These are phyloP conservation scores for Chimonanthus salicifolius DNA, from an alignment of 164 flowering plant genomes.

Conservation along the genomic window DNA sequence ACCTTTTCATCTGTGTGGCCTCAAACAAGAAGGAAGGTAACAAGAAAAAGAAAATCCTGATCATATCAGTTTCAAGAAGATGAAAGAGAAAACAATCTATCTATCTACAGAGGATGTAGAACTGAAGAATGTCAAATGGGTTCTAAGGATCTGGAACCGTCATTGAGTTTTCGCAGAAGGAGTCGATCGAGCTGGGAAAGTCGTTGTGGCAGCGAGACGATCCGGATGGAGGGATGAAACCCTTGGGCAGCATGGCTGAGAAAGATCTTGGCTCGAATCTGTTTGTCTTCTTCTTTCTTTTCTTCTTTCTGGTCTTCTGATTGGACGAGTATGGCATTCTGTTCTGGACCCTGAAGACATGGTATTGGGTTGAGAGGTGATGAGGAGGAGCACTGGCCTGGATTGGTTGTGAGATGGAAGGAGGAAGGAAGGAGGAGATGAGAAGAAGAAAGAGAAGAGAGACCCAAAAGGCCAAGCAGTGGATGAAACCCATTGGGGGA, in stretches of 20 bases:
- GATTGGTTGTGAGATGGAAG: not conserved
- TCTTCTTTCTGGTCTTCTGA: not conserved
- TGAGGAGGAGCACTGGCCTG: not conserved
- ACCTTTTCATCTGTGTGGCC: not conserved
- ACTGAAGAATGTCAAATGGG: not conserved
- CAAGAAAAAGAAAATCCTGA: not conserved
- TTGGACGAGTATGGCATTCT: conserved; percentile 15
- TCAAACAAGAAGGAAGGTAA: not conserved
- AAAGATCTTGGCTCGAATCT: conserved; percentile 20
- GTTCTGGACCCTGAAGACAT: conserved; percentile 24
- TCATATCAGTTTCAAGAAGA: not conserved
- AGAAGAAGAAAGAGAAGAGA: conserved; percentile 11
- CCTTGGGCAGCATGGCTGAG: conserved; percentile 71
- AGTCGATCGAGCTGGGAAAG: conserved; percentile 30
- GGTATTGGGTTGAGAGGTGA: conserved; percentile 5
- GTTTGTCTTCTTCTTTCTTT: conserved; percentile 18
- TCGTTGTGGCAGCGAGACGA: conserved; percentile 64
- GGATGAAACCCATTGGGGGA: conserved; percentile 25
- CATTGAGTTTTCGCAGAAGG: conserved; percentile 28
- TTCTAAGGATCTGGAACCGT: not conserved
- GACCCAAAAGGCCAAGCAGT: conserved; percentile 7
- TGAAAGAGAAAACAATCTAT: not conserved
- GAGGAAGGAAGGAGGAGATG: not conserved
- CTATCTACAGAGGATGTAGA: not conserved
- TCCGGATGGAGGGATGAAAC: conserved; percentile 62